phyloP scores from a whole-genome alignment of 257 asterid genomes.

The Solanum tacnaense region DNA sequence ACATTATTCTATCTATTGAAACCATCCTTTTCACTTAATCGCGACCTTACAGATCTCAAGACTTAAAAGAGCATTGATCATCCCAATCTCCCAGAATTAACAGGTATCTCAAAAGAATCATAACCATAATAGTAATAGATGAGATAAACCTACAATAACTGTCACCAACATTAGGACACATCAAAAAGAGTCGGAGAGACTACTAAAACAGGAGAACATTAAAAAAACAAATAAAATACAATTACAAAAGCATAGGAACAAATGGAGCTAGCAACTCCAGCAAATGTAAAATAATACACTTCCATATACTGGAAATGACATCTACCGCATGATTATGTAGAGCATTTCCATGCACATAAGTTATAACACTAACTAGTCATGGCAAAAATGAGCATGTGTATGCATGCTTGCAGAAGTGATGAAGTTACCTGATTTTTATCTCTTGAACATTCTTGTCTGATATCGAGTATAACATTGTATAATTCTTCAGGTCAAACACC shows the following conservation, averaged over 20 bases:
- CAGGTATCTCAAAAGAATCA: neutral
- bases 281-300: neutral
- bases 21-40: neutral
- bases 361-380: neutral
- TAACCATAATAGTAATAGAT: neutral
- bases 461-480: conserved; percentile 84
- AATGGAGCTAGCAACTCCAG: neutral
- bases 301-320: neutral
- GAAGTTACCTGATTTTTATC: conserved; percentile 39
- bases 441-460: conserved; percentile 81
- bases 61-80: neutral
- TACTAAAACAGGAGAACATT: neutral
- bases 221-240: neutral
- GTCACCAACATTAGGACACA: neutral
- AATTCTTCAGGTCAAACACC: conserved; percentile 56
- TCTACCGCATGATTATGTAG: neutral
- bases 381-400: neutral
- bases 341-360: neutral
- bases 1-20: neutral
- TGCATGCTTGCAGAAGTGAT: neutral
- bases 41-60: neutral
- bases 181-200: neutral
- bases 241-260: neutral
- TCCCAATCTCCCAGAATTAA: neutral
- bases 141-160: neutral